Evolutionary conservation across 2,329 filamentous ascomycete species (phyloP), one percentile per base, ranked within the genome.

Genomic region (Harringtonia aguacate): DNA sequence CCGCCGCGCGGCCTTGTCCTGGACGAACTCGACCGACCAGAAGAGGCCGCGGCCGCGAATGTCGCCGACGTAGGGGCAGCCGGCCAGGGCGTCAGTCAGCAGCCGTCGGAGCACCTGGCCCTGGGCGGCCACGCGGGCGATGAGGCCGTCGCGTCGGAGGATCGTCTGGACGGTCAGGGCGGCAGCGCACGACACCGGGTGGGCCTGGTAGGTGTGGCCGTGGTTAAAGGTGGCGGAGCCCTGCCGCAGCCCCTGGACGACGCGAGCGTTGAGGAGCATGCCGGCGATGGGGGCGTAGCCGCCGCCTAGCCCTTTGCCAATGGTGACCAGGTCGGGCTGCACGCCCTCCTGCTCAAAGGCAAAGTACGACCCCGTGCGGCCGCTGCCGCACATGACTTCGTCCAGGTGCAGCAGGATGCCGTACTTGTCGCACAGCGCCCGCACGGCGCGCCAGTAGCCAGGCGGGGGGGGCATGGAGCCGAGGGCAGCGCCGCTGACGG

Each of bases 341-440:
- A 74, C 61, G 18, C 40, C 42, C 24, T 79, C 70, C 39, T 76
- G 67, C 51, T 81, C 67, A 72, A 76, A 84, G 2, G 76, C 74
- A 60, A 84, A 73, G 50, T 81, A 59, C 5, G 64, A 69, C 0
- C 77, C 79, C 0, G 69, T 70, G 1, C 78, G 64, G 1, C 79
- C 79, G 59, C 73, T 73, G 3, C 80, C 80, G 39, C 75, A 81
- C 81, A 88, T 86, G 36, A 87, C 71, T 41, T 90, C 86, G 54
- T 92, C 86, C 0, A 90, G 62, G 37, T 90, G 81, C n/a, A 92
- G 66, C 0, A 92, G 70, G 0, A 81, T 77, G 1, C 81, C 84
- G 54, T 90, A 69, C 48, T 75, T 76, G 42, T 81, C 72, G 57
- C 86, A 92, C 1, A 92, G 66, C 2, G 65, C 63, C 53, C 74